Base-by-base conservation (phyloP, 164 flowering plant species). In the Nelumbo lutea region DNA sequence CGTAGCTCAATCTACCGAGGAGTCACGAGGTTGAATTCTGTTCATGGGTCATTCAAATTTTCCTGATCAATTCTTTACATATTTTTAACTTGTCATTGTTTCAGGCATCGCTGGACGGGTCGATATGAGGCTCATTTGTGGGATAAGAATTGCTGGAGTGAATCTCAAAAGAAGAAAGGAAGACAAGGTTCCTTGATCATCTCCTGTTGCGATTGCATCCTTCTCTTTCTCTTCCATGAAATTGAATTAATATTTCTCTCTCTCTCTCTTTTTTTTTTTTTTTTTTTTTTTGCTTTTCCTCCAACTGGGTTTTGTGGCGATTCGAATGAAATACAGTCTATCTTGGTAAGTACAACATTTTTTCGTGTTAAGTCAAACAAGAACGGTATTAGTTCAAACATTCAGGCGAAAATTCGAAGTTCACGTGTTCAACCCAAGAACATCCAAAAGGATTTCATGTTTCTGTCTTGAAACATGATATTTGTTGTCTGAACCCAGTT, bases 141-240 rank as follows among this genome's bases (percentile, higher is more conserved):
- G 98, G 98, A 93, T 68, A 93, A 89, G 83, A 83, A 89, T 62
- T 87, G 90, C 70, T 90, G 98, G 98, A 90, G 89, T 77, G 91
- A 89, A 57, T 79, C 90, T 2, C 96, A 89, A 58, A 93, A 75
- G 72, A 93, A 88, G 85, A 93, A 88, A 86, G 98, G 98, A 76
- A 77, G 91, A 81, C 98, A 93, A 90, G 96, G 97, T 88, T 61
- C 11, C 27, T 42, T 40, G 50, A 10, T 59, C 65, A 42, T 59
- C 27, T 9, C 38, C 42, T 42, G 27, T 13, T 13, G 42, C 27
- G 6, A 47, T 69, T 52, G n/a, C n/a, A 27, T 61, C 50, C 65
- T 56, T 9, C 2, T 15, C 42, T 58, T 67, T 52, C 14, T 52
- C 3, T 11, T 42, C 53, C 10, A 46, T 27, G 57, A 15, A 43